Base-by-base conservation (phyloP, 2,329 filamentous ascomycete genomes). In the Arthrobotrys pseudoclavata region DNA sequence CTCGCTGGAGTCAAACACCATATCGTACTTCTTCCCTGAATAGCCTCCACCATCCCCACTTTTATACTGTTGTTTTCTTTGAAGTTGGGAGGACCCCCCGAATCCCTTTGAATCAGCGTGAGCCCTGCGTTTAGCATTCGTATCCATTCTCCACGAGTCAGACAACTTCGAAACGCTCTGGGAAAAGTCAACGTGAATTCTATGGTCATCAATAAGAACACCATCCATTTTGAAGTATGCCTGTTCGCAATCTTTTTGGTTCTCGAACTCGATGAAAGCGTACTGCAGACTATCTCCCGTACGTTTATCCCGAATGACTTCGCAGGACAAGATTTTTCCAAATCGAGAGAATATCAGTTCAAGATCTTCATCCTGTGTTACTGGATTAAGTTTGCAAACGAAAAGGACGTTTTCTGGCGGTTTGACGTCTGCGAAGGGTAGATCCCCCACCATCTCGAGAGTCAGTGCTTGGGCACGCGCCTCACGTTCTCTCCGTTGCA, bases 181-280 rank as follows among this genome's bases (percentile, higher is more conserved):
- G 10, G 94, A 97, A 84, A 99, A 99, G 85, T 99, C 96, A 69
- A 99, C 96, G 82, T 99, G 96, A 79, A 99, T 99, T 48, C 96
- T 91, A 80, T 97, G 92, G 81, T 99, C 96, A 82, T 99, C 96
- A 80, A 99, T 98, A 69, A 99, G 86, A 1, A 98, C 95, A 1
- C 91, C 93, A 83, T 99, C 94, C 96, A 99, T 99, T 85, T 99
- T 99, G 86, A 96, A 96, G 82, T 97, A 99, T 1, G 96, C 96
- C 64, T 92, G 90, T 84, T 99, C 96, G 83, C 96, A 98, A 66
- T 95, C 92, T 80, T 91, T 89, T 84, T 97, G 96, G 69, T 96
- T 92, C 74, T 95, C 92, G 82, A 95, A 99, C 83, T 99, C 96
- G 82, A 99, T 96, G 81, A 99, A 99, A 0, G 96, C 94, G 83